Evolutionary conservation across 805 yeast genomes (phyloP).

Genomic region (Nakazawaea wyomingensis): DNA sequence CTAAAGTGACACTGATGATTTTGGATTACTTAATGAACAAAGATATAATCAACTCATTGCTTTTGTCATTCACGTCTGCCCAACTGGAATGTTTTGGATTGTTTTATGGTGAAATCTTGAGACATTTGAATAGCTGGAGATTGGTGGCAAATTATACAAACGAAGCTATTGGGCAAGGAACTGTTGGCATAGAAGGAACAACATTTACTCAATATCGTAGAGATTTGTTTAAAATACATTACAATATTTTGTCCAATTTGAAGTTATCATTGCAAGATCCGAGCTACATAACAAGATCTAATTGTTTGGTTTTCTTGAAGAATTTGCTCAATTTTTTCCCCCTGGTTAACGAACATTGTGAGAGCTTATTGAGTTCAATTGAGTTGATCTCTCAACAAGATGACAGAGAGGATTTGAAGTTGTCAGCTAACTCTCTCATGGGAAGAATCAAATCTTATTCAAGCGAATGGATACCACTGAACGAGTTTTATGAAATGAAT

Average conservation of each 20-base stretch:
- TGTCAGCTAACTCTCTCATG: conserved; percentile 67
- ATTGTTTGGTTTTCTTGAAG: conserved; percentile 73
- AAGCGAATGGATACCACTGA: conserved; percentile 42
- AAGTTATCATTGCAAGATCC: conserved; percentile 36
- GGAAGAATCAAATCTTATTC: conserved; percentile 59
- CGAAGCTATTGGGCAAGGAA: conserved; percentile 21
- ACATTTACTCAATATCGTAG: conserved; percentile 10
- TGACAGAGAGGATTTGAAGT: conserved; percentile 69
- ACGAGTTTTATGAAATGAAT: conserved; percentile 51
- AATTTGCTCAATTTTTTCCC: conserved; percentile 63
- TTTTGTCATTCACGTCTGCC: conserved; percentile 64
- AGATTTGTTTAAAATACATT: conserved; percentile 51
- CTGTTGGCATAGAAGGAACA: conserved; percentile 16
- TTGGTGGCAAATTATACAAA: conserved; percentile 25
- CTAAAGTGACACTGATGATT: conserved; percentile 34
- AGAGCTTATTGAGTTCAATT: conserved; percentile 40
- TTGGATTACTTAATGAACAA: conserved; percentile 43
- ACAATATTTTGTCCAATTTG: conserved; percentile 38
- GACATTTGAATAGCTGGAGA: conserved; percentile 40
- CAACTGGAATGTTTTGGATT: conserved; percentile 84
- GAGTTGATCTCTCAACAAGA: conserved; percentile 47
- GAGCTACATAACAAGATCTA: conserved; percentile 76
- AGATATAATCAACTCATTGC: conserved; percentile 46
- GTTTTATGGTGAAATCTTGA: conserved; percentile 55
- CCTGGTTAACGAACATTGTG: conserved; percentile 60